Conservation (phyloP, 2,329 filamentous ascomycete genomes). For the Alternaria rosae region DNA sequence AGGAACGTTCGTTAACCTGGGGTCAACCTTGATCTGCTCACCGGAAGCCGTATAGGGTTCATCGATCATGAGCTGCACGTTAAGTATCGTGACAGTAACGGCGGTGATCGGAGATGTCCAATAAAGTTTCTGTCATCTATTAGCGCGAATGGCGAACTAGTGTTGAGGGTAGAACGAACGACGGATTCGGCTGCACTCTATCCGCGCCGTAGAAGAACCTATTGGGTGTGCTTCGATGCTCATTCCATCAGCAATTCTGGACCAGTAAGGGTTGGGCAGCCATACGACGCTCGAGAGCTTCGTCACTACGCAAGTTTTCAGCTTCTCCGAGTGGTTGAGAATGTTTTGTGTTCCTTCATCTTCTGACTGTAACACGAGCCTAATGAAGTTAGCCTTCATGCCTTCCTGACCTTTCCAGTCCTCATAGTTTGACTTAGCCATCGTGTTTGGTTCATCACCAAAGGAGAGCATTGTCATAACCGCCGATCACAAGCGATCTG, state of each 20-base stretch:
- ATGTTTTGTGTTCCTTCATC: neutral
- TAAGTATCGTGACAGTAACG: neutral
- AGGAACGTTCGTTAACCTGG: neutral
- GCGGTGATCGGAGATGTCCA: neutral
- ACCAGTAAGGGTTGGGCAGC: too few relatives aligned
- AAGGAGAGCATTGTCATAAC: too few relatives aligned
- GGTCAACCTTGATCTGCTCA: neutral
- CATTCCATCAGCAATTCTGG: too few relatives aligned
- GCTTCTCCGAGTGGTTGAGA: neutral
- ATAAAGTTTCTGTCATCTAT: neutral
- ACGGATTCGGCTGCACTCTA: neutral
- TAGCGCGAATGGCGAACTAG: neutral
- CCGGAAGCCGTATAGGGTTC: neutral
- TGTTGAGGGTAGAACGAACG: neutral
- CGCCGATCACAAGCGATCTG: too few relatives aligned
- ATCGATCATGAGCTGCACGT: neutral
- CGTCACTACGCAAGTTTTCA: neutral
- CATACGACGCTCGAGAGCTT: neutral
- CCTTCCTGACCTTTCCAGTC: neutral
- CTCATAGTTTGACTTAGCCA: too few relatives aligned
- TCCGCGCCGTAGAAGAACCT: neutral
- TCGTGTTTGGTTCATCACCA: too few relatives aligned
- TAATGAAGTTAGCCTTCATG: neutral
- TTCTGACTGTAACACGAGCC: neutral
- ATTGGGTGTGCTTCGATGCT: too few relatives aligned